Percentiles rank a stretch among this genome's conserved stretches.
phyloP scores from a whole-genome alignment of 257 asterid species.

The Gardenia jasminoides region DNA sequence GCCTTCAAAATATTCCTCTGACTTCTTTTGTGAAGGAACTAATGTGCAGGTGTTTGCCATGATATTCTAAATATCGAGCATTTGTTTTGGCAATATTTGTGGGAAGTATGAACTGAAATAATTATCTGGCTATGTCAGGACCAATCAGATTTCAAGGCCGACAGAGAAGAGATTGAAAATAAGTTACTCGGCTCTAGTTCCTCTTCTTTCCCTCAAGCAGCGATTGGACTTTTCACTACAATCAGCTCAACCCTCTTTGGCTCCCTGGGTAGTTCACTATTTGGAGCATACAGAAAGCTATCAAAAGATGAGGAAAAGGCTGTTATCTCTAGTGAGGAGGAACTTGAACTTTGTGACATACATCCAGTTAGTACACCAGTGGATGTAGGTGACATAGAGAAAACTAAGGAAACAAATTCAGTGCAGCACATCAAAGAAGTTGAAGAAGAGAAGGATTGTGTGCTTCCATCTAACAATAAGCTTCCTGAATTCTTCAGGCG shows the following conservation, averaged over 20 bases:
- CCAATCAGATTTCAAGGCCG: slow-evolving; percentile 25
- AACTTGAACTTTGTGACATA: slow-evolving; percentile 44
- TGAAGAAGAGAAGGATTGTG: slow-evolving; percentile 24
- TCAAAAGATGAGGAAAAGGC: slow-evolving; percentile 32
- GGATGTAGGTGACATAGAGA: slow-evolving; percentile 25
- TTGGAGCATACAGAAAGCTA: slow-evolving; percentile 41
- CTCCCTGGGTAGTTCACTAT: slow-evolving; percentile 41
- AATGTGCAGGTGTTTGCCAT: background rate
- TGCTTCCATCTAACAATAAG: slow-evolving; percentile 37
- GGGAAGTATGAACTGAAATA: slow-evolving; percentile 12
- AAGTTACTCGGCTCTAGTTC: slow-evolving; percentile 32
- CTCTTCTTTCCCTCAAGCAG: slow-evolving; percentile 59
- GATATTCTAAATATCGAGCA: background rate
- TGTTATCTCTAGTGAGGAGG: slow-evolving; percentile 32
- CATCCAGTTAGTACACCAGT: slow-evolving; percentile 19
- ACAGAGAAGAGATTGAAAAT: slow-evolving; percentile 23
- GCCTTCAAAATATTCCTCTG: background rate
- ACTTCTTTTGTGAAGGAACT: background rate
- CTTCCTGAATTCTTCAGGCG: slow-evolving; percentile 40
- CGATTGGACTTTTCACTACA: slow-evolving; percentile 46
- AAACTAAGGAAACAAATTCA: slow-evolving; percentile 26
- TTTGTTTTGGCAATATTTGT: background rate
- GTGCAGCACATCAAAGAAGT: slow-evolving; percentile 30
- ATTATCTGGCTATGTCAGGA: slow-evolving; percentile 43
- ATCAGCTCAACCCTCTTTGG: slow-evolving; percentile 59